Evolutionary conservation across 192 early-diverging fungal species (phyloP).

Genomic region (Gigaspora rosea): DNA sequence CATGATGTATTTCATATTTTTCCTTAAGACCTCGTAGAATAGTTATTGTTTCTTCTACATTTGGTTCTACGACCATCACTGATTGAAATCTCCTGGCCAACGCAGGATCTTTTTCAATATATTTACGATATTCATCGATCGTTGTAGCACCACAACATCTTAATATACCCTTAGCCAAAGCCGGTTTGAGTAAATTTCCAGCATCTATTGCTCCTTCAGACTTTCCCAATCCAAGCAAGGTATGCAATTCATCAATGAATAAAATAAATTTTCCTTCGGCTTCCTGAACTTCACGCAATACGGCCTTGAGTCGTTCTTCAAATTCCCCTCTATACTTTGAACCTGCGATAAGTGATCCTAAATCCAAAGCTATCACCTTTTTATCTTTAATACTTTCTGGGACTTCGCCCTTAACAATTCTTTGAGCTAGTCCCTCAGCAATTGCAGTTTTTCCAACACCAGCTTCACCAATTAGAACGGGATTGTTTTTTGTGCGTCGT

Average conservation of each 20-base stretch:
- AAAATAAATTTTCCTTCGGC: constrained; percentile 72
- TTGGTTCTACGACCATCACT: constrained; percentile 71
- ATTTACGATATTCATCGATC: constrained; percentile 76
- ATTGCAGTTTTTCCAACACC: constrained; percentile 84
- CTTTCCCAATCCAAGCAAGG: constrained; percentile 72
- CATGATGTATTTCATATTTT: constrained; percentile 78
- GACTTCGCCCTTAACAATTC: constrained; percentile 91
- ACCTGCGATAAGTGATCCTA: constrained; percentile 74
- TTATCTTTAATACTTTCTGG: constrained; percentile 48
- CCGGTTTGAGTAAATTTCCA: constrained; percentile 80
- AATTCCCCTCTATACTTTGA: constrained; percentile 92
- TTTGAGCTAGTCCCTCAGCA: constrained; percentile 93
- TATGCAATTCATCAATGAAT: constrained; percentile 83
- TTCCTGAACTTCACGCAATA: constrained; percentile 71
- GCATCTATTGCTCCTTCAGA: constrained; percentile 79
- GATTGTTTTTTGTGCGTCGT: constrained; percentile 89
- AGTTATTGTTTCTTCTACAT: constrained; percentile 69
- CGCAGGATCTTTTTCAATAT: constrained; percentile 77
- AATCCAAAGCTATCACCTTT: constrained; percentile 48
- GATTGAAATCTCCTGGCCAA: constrained; percentile 79
- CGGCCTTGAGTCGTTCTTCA: constrained; percentile 76
- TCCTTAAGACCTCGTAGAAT: constrained; percentile 79
- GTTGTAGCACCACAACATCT: constrained; percentile 81
- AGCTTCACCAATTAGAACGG: constrained; percentile 81
- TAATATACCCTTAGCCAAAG: constrained; percentile 70